Percentiles rank a stretch among this genome's conserved stretches.
Evolutionary conservation across 2,329 filamentous ascomycete genomes (phyloP).

Genomic region (Colletotrichum tropicicola): DNA sequence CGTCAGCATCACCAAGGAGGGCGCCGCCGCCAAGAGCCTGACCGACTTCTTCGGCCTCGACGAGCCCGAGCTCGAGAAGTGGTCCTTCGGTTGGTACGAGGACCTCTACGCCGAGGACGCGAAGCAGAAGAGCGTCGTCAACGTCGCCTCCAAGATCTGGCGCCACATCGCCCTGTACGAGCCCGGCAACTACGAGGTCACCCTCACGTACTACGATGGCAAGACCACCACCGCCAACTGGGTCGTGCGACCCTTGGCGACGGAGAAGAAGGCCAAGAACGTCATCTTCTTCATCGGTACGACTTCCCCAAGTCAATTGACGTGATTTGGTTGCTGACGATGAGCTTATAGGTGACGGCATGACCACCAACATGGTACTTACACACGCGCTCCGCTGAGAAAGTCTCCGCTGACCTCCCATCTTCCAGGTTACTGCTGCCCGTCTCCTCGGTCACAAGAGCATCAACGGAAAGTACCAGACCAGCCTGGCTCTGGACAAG

Average conservation of each 20-base stretch:
- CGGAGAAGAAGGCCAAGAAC: constrained; percentile 82
- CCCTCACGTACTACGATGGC: constrained; percentile 77
- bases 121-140: constrained; percentile 75
- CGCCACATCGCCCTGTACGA: constrained; percentile 79
- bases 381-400: not conserved
- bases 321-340: not conserved
- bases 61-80: constrained; percentile 80
- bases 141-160: constrained; percentile 83
- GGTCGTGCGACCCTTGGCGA: constrained; percentile 76
- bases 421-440: constrained; percentile 71
- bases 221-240: constrained; percentile 78
- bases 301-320: not conserved
- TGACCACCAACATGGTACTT: constrained; percentile 75
- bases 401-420: not conserved
- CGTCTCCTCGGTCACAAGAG: constrained; percentile 83
- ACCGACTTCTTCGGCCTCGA: constrained; percentile 78
- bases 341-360: constrained; percentile 55
- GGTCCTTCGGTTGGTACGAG: constrained; percentile 88
- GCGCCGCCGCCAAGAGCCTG: constrained; percentile 60
- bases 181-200: constrained; percentile 82
- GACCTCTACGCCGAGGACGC: constrained; percentile 82
- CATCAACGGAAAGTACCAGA: constrained; percentile 86
- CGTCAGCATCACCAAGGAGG: constrained; percentile 76
- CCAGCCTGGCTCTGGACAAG: constrained; percentile 78
- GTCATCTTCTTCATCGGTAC: constrained; percentile 84